Conservation (phyloP, 495 filamentous ascomycete species). For the Friedmanniomyces simplex region DNA sequence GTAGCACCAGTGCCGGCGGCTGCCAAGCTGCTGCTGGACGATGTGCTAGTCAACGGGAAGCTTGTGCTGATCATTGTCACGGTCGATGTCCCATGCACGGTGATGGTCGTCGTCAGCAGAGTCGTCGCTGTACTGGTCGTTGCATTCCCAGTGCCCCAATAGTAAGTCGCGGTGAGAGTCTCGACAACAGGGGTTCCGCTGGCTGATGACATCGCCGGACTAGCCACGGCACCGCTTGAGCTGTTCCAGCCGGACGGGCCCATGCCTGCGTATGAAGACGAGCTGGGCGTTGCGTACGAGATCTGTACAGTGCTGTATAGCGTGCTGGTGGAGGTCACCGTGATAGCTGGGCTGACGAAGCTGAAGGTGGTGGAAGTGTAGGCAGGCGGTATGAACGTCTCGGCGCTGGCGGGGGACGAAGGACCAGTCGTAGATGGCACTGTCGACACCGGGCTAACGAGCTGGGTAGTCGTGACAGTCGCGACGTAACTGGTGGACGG, state of each 20-base stretch:
- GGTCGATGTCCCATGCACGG: background rate
- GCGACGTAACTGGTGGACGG: constrained; percentile 4
- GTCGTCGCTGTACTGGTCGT: constrained; percentile 7
- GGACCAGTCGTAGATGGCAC: background rate
- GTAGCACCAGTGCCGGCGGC: background rate
- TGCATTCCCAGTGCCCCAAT: constrained; percentile 1
- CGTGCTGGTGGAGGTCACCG: constrained; percentile 17
- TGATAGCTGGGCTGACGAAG: constrained; percentile 5
- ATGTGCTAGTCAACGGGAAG: background rate
- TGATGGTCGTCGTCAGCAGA: constrained; percentile 7
- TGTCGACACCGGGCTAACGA: constrained; percentile 5
- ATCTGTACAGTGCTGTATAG: constrained; percentile 10
- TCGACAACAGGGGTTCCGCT: background rate
- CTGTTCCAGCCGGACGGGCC: constrained; percentile 7
- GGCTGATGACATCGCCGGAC: background rate
- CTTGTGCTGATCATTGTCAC: constrained; percentile 1
- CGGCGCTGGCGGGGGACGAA: background rate
- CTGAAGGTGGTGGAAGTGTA: constrained; percentile 15
- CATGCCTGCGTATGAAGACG: constrained; percentile 2
- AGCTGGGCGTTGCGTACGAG: constrained; percentile 1
- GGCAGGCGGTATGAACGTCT: constrained; percentile 2
- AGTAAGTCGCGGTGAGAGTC: constrained; percentile 9
- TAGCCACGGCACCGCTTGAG: background rate
- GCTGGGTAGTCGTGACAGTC: constrained; percentile 9
- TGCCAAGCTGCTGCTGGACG: background rate